Base-by-base conservation (phyloP, 352 stramenopile genomes). In the Peronosclerospora sorghi region DNA sequence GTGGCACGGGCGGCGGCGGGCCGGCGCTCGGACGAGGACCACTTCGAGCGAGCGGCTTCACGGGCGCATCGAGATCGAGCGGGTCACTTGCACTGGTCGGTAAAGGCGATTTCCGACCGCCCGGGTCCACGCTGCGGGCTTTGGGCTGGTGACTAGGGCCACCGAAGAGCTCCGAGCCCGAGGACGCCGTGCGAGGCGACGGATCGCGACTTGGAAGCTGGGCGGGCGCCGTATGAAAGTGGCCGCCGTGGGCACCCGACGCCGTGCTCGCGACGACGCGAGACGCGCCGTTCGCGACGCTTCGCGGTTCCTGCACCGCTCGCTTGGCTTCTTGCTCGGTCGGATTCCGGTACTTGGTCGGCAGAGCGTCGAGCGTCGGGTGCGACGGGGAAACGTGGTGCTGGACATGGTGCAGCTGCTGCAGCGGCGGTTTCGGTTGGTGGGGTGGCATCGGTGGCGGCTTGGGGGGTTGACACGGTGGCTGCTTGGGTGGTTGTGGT, bases 11-110 rank as follows among this genome's bases (percentile, higher is more conserved):
- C n/a, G n/a, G n/a, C n/a, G n/a, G n/a, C n/a, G n/a, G n/a, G n/a
- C n/a, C n/a, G n/a, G n/a, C n/a, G n/a, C n/a, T 49, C 23, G 61
- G 52, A 19, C 53, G 48, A 40, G 59, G 38, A 2, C 50, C 48
- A 50, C 62, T 66, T n/a, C 54, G 64, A n/a, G 60, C 48, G 13
- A 75, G 38, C 8, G 65, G 65, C 29, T 75, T 75, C 35, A 73
- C 36, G n/a, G 62, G 55, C 12, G 49, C 41, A 8, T 71, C 61
- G 10, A 24, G 53, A 12, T 62, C 53, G 28, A 55, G 54, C 18
- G 64, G 52, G 38, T 79, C 67, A 9, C 40, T 72, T 12, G 62
- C 47, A 29, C 55, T 51, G 47, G 75, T 79, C 5, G 51, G 28
- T 15, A 75, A 24, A 12, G 52, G 49, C 15, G 60, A 62, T 45